Conservation (phyloP, 192 early-diverging fungal species). For the Chytriomyces hyalinus region DNA sequence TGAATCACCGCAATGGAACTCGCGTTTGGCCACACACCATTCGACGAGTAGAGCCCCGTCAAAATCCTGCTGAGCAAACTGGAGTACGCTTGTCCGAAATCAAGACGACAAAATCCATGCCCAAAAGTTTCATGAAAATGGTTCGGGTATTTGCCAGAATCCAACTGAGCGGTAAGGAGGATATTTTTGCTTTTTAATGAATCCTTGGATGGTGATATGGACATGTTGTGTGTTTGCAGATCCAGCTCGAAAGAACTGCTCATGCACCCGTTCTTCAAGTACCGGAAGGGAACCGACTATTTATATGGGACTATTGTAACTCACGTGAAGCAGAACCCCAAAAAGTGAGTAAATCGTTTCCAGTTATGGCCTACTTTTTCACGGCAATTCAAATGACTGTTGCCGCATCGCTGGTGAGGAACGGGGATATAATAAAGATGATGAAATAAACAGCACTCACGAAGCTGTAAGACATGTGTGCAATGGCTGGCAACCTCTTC, state of each 20-base stretch:
- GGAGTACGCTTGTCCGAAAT: constrained; percentile 56
- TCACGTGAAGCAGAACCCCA: constrained; percentile 17
- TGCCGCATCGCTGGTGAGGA: no score
- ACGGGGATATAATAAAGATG: no score
- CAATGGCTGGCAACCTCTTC: constrained; percentile 74
- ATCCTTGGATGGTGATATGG: no score
- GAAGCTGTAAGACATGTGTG: constrained; percentile 81
- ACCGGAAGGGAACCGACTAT: constrained; percentile 13
- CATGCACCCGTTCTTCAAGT: constrained; percentile 49
- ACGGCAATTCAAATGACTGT: neutral
- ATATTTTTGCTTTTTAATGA: neutral
- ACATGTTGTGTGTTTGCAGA: neutral
- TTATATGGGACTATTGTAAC: constrained; percentile 2
- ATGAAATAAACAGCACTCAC: constrained; percentile 50
- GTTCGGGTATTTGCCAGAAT: constrained; percentile 46
- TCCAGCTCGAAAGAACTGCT: constrained; percentile 45
- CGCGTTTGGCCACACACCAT: constrained; percentile 59
- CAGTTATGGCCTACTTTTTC: neutral
- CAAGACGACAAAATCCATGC: constrained; percentile 42
- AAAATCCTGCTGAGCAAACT: constrained; percentile 57
- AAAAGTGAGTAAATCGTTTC: constrained; percentile 9
- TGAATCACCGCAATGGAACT: constrained; percentile 66
- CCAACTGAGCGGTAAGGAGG: constrained; percentile 46
- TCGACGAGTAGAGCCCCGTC: constrained; percentile 55
- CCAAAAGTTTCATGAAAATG: constrained; percentile 47